A percentile compares a stretch with the other conserved stretches of the same genome.
phyloP scores from a whole-genome alignment of 345 rosid genomes.

The Durio zibethinus region DNA sequence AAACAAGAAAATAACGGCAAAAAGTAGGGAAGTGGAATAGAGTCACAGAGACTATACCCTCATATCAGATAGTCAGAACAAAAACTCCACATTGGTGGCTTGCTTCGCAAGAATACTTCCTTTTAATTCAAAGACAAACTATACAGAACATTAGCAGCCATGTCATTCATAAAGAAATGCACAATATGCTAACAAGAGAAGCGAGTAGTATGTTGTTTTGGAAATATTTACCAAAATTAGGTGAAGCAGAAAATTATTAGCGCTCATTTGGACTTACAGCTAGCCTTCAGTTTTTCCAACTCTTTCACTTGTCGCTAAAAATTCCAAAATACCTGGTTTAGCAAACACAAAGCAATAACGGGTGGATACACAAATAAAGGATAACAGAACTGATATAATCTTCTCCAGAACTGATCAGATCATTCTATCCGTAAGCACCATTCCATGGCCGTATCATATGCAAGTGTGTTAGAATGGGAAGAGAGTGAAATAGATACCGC shows the following conservation, averaged over 20 bases:
- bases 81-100: neutral
- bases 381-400: slow-evolving; percentile 31
- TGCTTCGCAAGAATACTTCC: neutral
- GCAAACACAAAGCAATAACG: neutral
- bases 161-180: neutral
- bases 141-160: slow-evolving; percentile 1
- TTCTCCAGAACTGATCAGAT: slow-evolving; percentile 32
- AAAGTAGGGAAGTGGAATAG: neutral
- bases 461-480: slow-evolving; percentile 82
- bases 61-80: neutral
- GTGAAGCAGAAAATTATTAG: neutral
- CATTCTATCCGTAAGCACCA: slow-evolving; percentile 67
- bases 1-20: neutral
- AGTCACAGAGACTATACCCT: neutral
- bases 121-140: neutral
- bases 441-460: slow-evolving; percentile 82
- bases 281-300: slow-evolving; percentile 31
- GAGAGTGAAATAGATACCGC: slow-evolving; percentile 84
- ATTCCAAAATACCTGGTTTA: slow-evolving; percentile 6
- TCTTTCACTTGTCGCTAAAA: slow-evolving; percentile 61
- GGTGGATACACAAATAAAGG: neutral
- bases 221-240: slow-evolving; percentile 19
- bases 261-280: slow-evolving; percentile 47
- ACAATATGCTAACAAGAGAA: neutral
- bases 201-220: neutral